Conservation (phyloP, 2,329 filamentous ascomycete species). For the Gaeumannomyces sp. region DNA sequence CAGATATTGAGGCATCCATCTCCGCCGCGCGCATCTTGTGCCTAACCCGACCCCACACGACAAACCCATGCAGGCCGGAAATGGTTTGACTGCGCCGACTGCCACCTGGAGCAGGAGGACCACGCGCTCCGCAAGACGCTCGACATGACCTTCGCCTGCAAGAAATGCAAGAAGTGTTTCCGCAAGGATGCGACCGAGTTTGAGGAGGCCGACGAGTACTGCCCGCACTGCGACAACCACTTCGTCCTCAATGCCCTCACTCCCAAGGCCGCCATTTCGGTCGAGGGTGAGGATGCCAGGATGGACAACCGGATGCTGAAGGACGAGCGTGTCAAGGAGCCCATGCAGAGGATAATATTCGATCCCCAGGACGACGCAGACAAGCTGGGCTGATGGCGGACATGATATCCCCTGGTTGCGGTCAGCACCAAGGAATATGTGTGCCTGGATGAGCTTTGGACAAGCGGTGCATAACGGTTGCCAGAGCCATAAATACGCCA, state of each 20-base stretch:
- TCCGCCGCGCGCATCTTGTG: neutral
- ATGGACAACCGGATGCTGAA: constrained; percentile 87
- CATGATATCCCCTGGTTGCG: neutral
- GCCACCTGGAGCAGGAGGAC: constrained; percentile 74
- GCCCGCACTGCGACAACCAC: constrained; percentile 98
- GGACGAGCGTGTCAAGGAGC: constrained; percentile 68
- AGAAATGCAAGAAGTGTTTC: constrained; percentile 98
- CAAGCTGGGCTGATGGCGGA: constrained; percentile 59
- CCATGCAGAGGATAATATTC: constrained; percentile 61
- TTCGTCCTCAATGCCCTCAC: constrained; percentile 86
- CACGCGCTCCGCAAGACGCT: constrained; percentile 70
- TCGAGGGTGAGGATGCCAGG: constrained; percentile 87
- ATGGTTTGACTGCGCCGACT: constrained; percentile 98
- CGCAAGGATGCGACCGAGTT: constrained; percentile 89
- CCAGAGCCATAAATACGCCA: neutral
- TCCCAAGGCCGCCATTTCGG: constrained; percentile 73
- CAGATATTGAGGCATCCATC: neutral
- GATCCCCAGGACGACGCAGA: constrained; percentile 70
- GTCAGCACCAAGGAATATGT: no score
- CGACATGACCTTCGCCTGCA: constrained; percentile 95
- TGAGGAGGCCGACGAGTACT: constrained; percentile 97
- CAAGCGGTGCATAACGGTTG: neutral
- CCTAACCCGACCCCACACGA: neutral
- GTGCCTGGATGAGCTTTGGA: neutral
- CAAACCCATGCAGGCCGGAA: constrained; percentile 59